Evolutionary conservation across 495 filamentous ascomycete genomes (phyloP), one percentile per base, ranked within the genome.

Genomic region (Neohortaea acidophila): DNA sequence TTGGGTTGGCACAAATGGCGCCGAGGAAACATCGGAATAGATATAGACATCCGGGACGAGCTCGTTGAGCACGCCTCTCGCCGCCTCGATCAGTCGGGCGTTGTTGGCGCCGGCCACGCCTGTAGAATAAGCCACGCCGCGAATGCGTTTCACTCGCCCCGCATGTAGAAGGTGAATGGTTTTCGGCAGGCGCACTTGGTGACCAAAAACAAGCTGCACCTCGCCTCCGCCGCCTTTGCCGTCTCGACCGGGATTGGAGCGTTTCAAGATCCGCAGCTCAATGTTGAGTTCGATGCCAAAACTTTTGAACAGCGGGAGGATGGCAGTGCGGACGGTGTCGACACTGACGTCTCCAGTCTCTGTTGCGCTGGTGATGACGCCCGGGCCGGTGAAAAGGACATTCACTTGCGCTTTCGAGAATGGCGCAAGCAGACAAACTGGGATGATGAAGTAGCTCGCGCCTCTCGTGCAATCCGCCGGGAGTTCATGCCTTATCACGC

Each of bases 51-150:
- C 91, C 2, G 75, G 71, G 12, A 79, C 70, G 37, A 96, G 66
- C 14, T 77, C 68, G 58, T 96, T 96, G 27, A 99, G 66, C 27
- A 96, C 69, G 12, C 82, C 85, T 51, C 89, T 67, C 30, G 85
- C 83, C 17, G 75, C 69, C 50, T 89, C 82, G 59, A 96, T 99
- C 83, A 92, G 89, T 36, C 89, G 69, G 34, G 81, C 80, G 57
- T 96, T 99, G 47, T 94, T 94, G 31, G 79, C 82, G 0, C 76
- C 87, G 7, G 79, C 76, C 1, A 94, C 83, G 19, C 89, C 89
- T 2, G 81, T 82, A 19, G 79, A 78, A 58, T 94, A 94, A 15
- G 87, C 87, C 2, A 96, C 86, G 33, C 89, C 89, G 38, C 91
- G 72, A 37, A 99, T 75, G 48, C 75, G 68, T 66, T 87, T 89